Evolutionary conservation across 75 land plant genomes (phyloP).

Genomic region (Sequoiadendron giganteum): DNA sequence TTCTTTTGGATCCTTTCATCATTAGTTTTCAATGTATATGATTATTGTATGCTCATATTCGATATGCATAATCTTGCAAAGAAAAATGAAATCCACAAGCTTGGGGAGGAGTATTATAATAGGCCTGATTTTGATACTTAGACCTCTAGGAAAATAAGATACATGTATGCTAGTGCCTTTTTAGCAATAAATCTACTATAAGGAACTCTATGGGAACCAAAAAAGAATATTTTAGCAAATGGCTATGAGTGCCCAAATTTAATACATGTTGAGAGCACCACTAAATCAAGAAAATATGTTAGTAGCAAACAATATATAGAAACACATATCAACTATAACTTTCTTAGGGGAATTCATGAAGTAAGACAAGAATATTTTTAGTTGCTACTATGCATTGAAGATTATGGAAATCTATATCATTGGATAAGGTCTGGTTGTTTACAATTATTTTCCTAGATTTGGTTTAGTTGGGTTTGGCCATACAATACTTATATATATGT

Average conservation of each 20-base stretch:
- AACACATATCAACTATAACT: neutral
- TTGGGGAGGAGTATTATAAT: neutral
- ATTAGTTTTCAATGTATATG: neutral
- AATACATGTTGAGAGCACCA: neutral
- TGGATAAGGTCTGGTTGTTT: too few relatives aligned
- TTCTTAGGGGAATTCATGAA: neutral
- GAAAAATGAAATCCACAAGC: neutral
- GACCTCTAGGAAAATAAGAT: neutral
- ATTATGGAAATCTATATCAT: neutral
- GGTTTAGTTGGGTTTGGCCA: too few relatives aligned
- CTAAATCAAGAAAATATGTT: neutral
- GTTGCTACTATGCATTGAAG: neutral
- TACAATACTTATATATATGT: too few relatives aligned
- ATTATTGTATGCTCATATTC: neutral
- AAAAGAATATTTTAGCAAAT: neutral
- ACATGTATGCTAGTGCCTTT: neutral
- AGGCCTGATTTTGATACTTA: neutral
- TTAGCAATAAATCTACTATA: neutral
- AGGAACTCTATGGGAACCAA: neutral
- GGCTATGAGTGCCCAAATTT: neutral
- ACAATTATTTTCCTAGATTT: too few relatives aligned
- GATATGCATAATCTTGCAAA: neutral
- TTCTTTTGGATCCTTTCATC: neutral
- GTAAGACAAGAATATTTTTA: neutral
- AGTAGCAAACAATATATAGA: neutral